These are phyloP conservation scores for Heteromeles arbutifolia DNA, from an alignment of 306 rosid species.

Conservation along the genomic window DNA sequence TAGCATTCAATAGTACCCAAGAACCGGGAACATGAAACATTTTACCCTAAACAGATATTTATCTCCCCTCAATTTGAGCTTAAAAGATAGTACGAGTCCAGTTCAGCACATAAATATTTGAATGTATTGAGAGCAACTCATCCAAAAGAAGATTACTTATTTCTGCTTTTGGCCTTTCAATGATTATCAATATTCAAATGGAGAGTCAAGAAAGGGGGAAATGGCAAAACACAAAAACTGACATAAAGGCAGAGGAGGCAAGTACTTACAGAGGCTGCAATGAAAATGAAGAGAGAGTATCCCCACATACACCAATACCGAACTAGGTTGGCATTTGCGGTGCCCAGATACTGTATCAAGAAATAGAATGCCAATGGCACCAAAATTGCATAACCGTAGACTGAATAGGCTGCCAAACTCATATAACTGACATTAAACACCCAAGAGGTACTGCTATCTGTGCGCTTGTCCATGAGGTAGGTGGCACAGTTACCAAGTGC, in stretches of 20 bases:
- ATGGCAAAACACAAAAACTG: background rate
- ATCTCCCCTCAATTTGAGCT: background rate
- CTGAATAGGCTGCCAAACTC: conserved; percentile 66
- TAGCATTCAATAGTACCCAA: background rate
- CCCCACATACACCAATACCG: conserved; percentile 99
- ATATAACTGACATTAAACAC: conserved; percentile 76
- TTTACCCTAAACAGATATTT: background rate
- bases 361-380: conserved; percentile 87
- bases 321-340: conserved; percentile 57
- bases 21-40: background rate
- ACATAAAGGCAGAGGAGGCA: conserved; percentile 11
- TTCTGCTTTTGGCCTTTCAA: background rate
- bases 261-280: conserved; percentile 72
- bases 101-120: background rate
- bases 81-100: background rate
- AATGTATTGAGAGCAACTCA: background rate
- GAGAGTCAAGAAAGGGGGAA: background rate
- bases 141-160: background rate
- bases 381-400: conserved; percentile 75
- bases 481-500: conserved; percentile 92
- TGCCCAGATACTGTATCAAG: conserved; percentile 75
- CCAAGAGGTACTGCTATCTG: conserved; percentile 52
- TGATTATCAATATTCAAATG: background rate
- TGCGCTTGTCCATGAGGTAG: conserved; percentile 65
- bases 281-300: conserved; percentile 83